Conservation (phyloP, 2,329 filamentous ascomycete species). For the Colletotrichum sp. region DNA sequence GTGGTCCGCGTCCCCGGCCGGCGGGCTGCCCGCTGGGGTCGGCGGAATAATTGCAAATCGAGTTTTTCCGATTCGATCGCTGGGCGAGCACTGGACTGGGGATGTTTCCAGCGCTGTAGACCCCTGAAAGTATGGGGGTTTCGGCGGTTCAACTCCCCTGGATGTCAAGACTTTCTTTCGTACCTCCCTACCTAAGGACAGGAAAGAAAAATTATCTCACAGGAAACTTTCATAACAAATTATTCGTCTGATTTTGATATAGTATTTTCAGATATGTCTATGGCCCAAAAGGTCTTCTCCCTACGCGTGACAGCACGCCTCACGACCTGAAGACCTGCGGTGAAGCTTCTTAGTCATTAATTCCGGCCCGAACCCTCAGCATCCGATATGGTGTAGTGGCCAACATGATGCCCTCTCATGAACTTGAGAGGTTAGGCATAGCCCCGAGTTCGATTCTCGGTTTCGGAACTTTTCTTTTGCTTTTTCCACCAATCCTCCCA, state of each 20-base stretch:
- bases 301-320: background rate
- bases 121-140: background rate
- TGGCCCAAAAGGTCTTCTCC: background rate
- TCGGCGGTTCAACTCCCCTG: background rate
- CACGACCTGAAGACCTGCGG: rapidly evolving
- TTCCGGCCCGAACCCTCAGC: rapidly evolving
- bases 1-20: background rate
- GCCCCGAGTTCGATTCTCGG: slow-evolving; percentile 20
- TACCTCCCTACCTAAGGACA: background rate
- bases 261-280: background rate
- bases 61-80: slow-evolving; percentile 20
- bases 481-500: background rate
- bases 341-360: rapidly evolving
- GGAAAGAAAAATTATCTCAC: background rate
- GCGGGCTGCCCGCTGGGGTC: background rate
- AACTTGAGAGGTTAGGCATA: slow-evolving; percentile 6
- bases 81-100: background rate
- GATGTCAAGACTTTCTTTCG: background rate
- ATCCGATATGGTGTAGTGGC: slow-evolving; percentile 22
- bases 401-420: slow-evolving; percentile 21
- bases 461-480: slow-evolving; percentile 10
- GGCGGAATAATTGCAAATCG: slow-evolving; percentile 21
- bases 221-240: background rate
- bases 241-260: background rate
- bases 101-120: background rate